phyloP scores from a whole-genome alignment of 164 flowering plant species.

The Dillenia turbinata region DNA sequence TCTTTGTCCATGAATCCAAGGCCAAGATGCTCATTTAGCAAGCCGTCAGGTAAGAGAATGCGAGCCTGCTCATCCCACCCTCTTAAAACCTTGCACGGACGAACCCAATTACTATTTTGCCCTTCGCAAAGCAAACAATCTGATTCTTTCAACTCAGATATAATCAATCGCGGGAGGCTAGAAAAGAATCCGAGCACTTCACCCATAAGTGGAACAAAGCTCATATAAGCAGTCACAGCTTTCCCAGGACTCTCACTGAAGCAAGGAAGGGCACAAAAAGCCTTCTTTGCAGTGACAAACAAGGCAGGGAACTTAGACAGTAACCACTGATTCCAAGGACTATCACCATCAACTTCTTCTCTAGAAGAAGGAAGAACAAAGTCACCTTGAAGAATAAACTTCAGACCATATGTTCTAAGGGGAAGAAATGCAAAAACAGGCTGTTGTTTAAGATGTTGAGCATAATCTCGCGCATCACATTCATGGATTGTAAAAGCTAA shows the following conservation, averaged over 20 bases:
- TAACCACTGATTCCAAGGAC: slow-evolving; percentile 97
- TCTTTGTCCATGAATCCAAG: slow-evolving; percentile 72
- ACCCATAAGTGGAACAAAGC: slow-evolving; percentile 89
- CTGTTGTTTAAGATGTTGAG: slow-evolving; percentile 55
- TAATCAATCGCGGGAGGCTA: slow-evolving; percentile 77
- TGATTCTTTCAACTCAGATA: slow-evolving; percentile 61
- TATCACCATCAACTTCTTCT: slow-evolving; percentile 92
- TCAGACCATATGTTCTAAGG: slow-evolving; percentile 84
- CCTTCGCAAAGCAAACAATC: slow-evolving; percentile 88
- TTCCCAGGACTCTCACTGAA: slow-evolving; percentile 59
- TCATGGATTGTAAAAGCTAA: slow-evolving; percentile 78
- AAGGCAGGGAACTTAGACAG: slow-evolving; percentile 78
- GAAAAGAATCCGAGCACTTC: slow-evolving; percentile 97
- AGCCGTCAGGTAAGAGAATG: slow-evolving; percentile 50
- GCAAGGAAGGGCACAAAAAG: slow-evolving; percentile 77
- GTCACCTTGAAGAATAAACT: slow-evolving; percentile 94
- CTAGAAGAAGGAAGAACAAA: slow-evolving; percentile 94
- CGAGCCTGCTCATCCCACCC: slow-evolving; percentile 71
- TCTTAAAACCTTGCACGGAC: slow-evolving; percentile 82
- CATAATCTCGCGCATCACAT: slow-evolving; percentile 41
- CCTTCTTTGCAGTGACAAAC: slow-evolving; percentile 66
- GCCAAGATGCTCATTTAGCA: slow-evolving; percentile 75
- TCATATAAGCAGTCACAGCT: slow-evolving; percentile 79
- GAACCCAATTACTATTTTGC: slow-evolving; percentile 57
- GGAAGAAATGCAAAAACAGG: slow-evolving; percentile 98